These are phyloP conservation scores for Lagerstroemia speciosa DNA, from an alignment of 345 rosid genomes.

Conservation along the genomic window DNA sequence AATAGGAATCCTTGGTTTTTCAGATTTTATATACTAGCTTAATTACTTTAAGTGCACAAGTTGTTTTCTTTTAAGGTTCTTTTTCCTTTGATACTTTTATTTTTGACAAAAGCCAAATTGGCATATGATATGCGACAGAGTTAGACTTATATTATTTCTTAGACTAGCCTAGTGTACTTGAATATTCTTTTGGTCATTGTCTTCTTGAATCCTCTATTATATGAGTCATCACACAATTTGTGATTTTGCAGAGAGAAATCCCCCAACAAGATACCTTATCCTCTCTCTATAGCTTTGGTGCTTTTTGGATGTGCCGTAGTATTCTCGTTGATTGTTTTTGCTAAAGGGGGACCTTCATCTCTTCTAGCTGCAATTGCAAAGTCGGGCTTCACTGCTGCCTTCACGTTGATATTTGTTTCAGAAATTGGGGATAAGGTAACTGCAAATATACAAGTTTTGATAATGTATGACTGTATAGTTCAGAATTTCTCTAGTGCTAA, in stretches of 20 bases:
- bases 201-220: not conserved
- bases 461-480: not conserved
- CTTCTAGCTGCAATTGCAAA: conserved; percentile 76
- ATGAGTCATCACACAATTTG: conserved; percentile 10
- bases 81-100: too few relatives aligned
- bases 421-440: conserved; percentile 98
- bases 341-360: conserved; percentile 64
- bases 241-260: conserved; percentile 55
- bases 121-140: too few relatives aligned
- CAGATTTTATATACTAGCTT: too few relatives aligned
- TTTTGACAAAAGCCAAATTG: too few relatives aligned
- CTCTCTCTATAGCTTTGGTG: conserved; percentile 63
- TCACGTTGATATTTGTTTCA: conserved; percentile 87
- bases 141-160: too few relatives aligned
- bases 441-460: not conserved
- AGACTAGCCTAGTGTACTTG: too few relatives aligned
- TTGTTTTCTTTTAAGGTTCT: too few relatives aligned
- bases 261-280: conserved; percentile 53
- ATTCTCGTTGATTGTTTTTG: conserved; percentile 63
- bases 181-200: too few relatives aligned
- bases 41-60: too few relatives aligned
- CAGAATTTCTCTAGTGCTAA: not conserved
- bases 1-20: too few relatives aligned
- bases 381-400: conserved; percentile 97
- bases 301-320: conserved; percentile 64